A percentile compares a stretch with the other conserved stretches of the same genome.
Evolutionary conservation across 1,284 basidiomycete genomes (phyloP).

Genomic region (Austroboletus novae-zelandiae): DNA sequence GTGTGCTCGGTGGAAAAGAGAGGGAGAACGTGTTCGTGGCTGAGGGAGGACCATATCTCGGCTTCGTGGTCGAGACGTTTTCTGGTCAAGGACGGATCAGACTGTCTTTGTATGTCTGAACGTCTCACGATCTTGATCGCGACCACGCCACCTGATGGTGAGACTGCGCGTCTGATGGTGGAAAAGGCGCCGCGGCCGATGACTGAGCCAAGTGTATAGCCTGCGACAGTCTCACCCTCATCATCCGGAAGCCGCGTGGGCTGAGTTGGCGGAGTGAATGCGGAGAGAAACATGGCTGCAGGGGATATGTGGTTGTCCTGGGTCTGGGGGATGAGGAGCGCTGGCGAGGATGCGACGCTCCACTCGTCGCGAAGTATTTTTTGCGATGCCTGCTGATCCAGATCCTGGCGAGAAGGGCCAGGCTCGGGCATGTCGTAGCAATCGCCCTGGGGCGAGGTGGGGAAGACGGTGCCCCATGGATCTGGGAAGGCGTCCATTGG

Average conservation of each 20-base stretch:
- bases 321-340: constrained; percentile 6
- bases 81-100: constrained; percentile 43
- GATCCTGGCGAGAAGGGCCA: constrained; percentile 20
- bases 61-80: constrained; percentile 76
- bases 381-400: constrained; percentile 26
- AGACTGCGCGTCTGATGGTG: constrained; percentile 74
- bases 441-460: constrained; percentile 1
- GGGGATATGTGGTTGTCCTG: constrained; percentile 49
- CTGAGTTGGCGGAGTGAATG: constrained; percentile 49
- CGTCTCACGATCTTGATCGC: constrained; percentile 82
- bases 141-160: constrained; percentile 64
- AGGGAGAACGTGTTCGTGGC: constrained; percentile 78
- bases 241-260: constrained; percentile 43
- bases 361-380: constrained; percentile 15
- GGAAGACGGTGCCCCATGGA: constrained; percentile 13
- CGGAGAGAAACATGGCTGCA: constrained; percentile 75
- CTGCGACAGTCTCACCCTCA: constrained; percentile 60
- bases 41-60: constrained; percentile 74
- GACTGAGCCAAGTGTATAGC: constrained; percentile 75
- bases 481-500: constrained; percentile 4
- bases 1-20: constrained; percentile 72
- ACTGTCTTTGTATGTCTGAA: constrained; percentile 50
- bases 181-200: constrained; percentile 88
- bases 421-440: neutral
- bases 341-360: neutral